These are phyloP conservation scores for Annulohypoxylon bovei DNA, from an alignment of 495 filamentous ascomycete species.

Conservation along the genomic window DNA sequence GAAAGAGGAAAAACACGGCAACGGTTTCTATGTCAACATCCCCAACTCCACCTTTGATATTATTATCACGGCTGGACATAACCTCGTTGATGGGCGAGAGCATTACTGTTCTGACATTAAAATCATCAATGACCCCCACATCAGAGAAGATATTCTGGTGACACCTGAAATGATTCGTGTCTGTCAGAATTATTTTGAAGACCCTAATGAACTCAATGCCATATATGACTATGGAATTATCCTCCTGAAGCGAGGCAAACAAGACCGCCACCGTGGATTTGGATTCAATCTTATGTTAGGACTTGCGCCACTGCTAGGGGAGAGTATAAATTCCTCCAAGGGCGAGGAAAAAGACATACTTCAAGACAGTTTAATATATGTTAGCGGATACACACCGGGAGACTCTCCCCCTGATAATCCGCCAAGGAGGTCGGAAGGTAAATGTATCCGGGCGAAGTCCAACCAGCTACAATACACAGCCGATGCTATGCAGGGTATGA, in stretches of 20 bases:
- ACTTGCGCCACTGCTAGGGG: background rate
- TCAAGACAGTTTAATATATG: slow-evolving; percentile 3
- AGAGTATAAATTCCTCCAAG: background rate
- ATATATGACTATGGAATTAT: slow-evolving; percentile 34
- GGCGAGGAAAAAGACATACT: slow-evolving; percentile 15
- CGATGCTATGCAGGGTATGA: slow-evolving; percentile 30
- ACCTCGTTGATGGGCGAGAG: slow-evolving; percentile 24
- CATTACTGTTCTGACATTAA: slow-evolving; percentile 30
- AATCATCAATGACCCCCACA: background rate
- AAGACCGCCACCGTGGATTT: slow-evolving; percentile 19
- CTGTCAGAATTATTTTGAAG: slow-evolving; percentile 24
- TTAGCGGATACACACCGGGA: slow-evolving; percentile 21
- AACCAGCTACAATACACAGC: slow-evolving; percentile 27
- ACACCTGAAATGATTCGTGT: slow-evolving; percentile 25
- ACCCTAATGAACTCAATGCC: slow-evolving; percentile 21
- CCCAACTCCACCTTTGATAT: slow-evolving; percentile 40
- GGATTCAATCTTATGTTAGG: slow-evolving; percentile 31
- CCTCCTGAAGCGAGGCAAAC: slow-evolving; percentile 13
- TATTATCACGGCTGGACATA: slow-evolving; percentile 39
- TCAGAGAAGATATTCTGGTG: slow-evolving; percentile 9
- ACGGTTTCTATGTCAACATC: slow-evolving; percentile 50
- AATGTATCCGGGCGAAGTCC: background rate
- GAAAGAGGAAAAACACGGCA: slow-evolving; percentile 25
- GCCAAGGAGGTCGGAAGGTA: slow-evolving; percentile 20
- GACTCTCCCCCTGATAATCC: background rate